These are phyloP conservation scores for Ogataea henricii DNA, from an alignment of 805 yeast species.

Conservation along the genomic window DNA sequence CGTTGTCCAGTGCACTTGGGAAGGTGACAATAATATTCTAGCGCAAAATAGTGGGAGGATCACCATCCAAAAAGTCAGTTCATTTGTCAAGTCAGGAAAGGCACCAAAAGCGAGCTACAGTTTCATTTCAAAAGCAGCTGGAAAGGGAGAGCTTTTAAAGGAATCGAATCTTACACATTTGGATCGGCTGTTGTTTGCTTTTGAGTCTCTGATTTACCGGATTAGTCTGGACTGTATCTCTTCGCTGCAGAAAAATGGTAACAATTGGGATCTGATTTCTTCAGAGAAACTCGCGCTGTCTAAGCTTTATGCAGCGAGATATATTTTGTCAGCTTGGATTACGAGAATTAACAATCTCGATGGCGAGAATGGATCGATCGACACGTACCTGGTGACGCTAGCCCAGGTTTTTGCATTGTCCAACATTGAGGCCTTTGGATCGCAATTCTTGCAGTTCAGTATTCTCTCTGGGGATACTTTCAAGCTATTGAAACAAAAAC, in stretches of 20 bases:
- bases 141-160: conserved; percentile 36
- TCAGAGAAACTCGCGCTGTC: conserved; percentile 48
- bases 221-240: conserved; percentile 37
- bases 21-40: conserved; percentile 90
- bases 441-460: conserved; percentile 67
- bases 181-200: conserved; percentile 38
- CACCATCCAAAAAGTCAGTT: conserved; percentile 51
- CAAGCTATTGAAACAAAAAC: conserved; percentile 41
- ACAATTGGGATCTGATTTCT: conserved; percentile 49
- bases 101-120: conserved; percentile 47
- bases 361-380: conserved; percentile 42
- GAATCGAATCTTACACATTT: conserved; percentile 34
- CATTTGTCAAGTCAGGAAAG: conserved; percentile 42
- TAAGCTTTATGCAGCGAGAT: conserved; percentile 53
- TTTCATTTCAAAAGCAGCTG: conserved; percentile 33
- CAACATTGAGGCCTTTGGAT: conserved; percentile 69
- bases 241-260: conserved; percentile 36
- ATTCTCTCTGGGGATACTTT: conserved; percentile 53
- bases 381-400: conserved; percentile 51
- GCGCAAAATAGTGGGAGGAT: conserved; percentile 85
- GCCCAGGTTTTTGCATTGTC: conserved; percentile 65
- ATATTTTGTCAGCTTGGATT: conserved; percentile 44
- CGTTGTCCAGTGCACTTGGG: conserved; percentile 99
- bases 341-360: conserved; percentile 30
- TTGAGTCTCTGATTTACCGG: conserved; percentile 44